phyloP scores from a whole-genome alignment of 805 yeast species.

The Candida alai region DNA sequence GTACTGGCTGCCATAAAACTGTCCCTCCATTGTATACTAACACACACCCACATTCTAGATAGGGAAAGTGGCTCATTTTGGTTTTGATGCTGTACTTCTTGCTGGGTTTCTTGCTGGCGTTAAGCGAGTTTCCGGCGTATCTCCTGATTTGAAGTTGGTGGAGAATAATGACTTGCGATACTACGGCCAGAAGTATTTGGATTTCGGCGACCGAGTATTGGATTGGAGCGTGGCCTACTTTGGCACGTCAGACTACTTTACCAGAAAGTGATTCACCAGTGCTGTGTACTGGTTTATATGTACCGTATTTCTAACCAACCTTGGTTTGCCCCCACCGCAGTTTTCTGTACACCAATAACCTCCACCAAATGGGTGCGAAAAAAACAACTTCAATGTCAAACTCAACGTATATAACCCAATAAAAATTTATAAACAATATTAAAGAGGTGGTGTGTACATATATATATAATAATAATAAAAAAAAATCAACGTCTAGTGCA shows the following conservation, averaged over 20 bases:
- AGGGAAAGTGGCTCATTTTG: conserved; percentile 54
- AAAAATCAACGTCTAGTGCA: too few species aligned
- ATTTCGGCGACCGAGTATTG: conserved; percentile 78
- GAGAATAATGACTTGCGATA: conserved; percentile 41
- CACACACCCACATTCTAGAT: neutral
- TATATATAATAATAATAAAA: conserved; percentile 1
- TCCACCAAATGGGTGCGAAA: too few species aligned
- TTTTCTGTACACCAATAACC: too few species aligned
- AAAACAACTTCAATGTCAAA: neutral
- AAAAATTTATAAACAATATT: neutral
- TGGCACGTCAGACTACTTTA: conserved; percentile 71
- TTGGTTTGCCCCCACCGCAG: too few species aligned
- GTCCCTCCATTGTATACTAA: neutral
- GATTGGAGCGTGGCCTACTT: conserved; percentile 69
- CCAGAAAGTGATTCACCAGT: conserved; percentile 45
- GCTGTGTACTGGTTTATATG: too few species aligned
- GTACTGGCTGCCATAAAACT: neutral
- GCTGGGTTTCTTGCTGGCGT: conserved; percentile 72
- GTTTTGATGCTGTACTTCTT: conserved; percentile 56
- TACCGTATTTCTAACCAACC: too few species aligned
- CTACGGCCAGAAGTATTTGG: conserved; percentile 64
- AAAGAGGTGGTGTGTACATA: neutral
- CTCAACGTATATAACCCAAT: neutral
- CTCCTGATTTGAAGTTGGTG: conserved; percentile 49
- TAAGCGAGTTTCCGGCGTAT: conserved; percentile 66